These are phyloP conservation scores for Protea cynaroides DNA, from an alignment of 164 flowering plant genomes.

Conservation along the genomic window DNA sequence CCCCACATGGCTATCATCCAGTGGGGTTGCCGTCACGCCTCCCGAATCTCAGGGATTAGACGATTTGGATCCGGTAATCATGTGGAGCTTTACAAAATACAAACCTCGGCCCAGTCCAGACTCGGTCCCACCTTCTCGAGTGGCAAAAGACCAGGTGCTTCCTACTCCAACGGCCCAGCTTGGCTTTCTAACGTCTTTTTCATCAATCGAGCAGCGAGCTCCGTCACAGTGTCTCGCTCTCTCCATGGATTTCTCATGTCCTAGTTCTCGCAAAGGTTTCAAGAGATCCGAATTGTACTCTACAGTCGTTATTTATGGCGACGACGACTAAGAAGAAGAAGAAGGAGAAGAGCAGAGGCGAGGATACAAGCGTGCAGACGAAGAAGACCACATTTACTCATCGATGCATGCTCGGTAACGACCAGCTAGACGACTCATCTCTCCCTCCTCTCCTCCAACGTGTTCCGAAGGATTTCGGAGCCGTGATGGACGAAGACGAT, in stretches of 20 bases:
- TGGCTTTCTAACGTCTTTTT: background rate
- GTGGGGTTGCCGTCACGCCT: too few relatives aligned
- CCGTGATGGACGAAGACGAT: constrained; percentile 37
- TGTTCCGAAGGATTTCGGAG: constrained; percentile 89
- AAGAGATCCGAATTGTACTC: constrained; percentile 34
- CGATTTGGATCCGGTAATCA: too few relatives aligned
- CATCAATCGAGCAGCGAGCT: background rate
- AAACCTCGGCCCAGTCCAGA: too few relatives aligned
- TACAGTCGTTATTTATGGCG: constrained; percentile 50
- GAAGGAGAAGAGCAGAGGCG: constrained; percentile 5
- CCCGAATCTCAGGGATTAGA: too few relatives aligned
- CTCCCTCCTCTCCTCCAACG: constrained; percentile 93
- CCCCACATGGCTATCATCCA: too few relatives aligned
- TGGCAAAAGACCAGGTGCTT: background rate
- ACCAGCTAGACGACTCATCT: constrained; percentile 53
- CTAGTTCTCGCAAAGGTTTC: constrained; percentile 14
- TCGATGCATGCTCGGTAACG: constrained; percentile 63
- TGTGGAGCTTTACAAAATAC: too few relatives aligned
- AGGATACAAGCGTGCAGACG: constrained; percentile 9
- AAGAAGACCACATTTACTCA: constrained; percentile 44
- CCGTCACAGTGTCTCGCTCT: background rate
- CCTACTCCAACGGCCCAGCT: background rate
- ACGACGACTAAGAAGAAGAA: constrained; percentile 25
- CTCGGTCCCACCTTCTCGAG: too few relatives aligned
- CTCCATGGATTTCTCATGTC: constrained; percentile 18